Conservation (phyloP, 2,329 filamentous ascomycete species). For the Lizonia empirigonia region DNA sequence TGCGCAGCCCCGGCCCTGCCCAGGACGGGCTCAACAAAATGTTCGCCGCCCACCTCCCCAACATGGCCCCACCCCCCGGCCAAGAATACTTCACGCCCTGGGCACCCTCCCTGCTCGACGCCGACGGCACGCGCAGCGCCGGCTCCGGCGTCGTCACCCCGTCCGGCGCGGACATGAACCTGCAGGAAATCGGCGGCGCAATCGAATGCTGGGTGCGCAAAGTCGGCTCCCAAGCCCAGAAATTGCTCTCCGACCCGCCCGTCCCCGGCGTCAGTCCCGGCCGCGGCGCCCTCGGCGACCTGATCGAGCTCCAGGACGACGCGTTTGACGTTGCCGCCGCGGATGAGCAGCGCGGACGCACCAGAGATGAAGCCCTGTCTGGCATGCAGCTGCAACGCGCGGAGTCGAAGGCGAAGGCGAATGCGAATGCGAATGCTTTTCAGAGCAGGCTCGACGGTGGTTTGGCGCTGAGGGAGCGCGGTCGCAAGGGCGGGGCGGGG, state of each 20-base stretch:
- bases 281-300: slow-evolving; percentile 61
- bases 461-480: slow-evolving; percentile 37
- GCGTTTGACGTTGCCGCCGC: slow-evolving; percentile 53
- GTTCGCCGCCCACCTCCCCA: slow-evolving; percentile 81
- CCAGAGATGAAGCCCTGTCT: slow-evolving; percentile 10
- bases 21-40: slow-evolving; percentile 84
- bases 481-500: slow-evolving; percentile 27
- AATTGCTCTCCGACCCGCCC: slow-evolving; percentile 42
- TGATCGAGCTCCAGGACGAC: slow-evolving; percentile 73
- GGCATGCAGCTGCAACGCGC: no score
- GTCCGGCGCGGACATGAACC: slow-evolving; percentile 48
- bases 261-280: slow-evolving; percentile 48
- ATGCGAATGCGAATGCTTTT: no score
- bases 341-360: slow-evolving; percentile 35
- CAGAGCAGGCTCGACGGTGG: slow-evolving; percentile 41
- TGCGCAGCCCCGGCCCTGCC: slow-evolving; percentile 78
- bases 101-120: slow-evolving; percentile 44
- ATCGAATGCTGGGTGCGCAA: slow-evolving; percentile 91
- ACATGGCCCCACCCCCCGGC: slow-evolving; percentile 66
- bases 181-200: slow-evolving; percentile 85
- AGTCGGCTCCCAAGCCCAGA: slow-evolving; percentile 68
- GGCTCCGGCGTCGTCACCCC: slow-evolving; percentile 41
- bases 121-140: slow-evolving; percentile 34
- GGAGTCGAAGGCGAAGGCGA: no score
- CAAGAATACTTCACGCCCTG: slow-evolving; percentile 58